Base-by-base conservation (phyloP, 106 monocot genomes). In the Xerophyta viscosa region DNA sequence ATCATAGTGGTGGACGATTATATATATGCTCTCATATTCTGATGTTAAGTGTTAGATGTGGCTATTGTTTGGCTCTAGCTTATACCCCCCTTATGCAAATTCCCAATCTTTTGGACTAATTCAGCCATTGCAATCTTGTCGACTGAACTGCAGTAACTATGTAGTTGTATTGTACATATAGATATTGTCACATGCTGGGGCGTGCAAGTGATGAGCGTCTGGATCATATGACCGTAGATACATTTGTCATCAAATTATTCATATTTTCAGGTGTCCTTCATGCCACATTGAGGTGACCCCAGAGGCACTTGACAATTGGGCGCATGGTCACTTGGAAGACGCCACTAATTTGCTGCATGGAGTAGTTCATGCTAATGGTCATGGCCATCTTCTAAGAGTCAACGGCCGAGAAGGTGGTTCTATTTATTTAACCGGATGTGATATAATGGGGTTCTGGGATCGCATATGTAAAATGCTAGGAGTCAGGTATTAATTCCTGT, bases 391-490 rank as follows among this genome's bases (percentile, higher is more conserved):
- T 58, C 84, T 89, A 0, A 57, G 89, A 37, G 71, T 98, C 4
- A 98, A 98, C 47, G 96, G 96, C 1, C 66, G 71, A 33, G 79
- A 86, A 66, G 89, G 89, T n/a, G 96, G 89, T 0, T 96, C 96
- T 20, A 74, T 41, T 54, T 44, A 58, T 37, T 31, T 98, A 2
- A 74, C 73, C 2, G 89, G 96, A 17, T 52, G 51, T 58, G 81
- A 85, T 37, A 79, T 89, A 3, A 86, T 98, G 89, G 56, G 60
- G 8, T 96, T 96, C 50, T 96, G 96, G 96, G 96, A 89, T 48
- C 84, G 81, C 8, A 39, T 96, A 19, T 96, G 96, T 56, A 76
- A 63, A 48, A 55, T 71, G 65, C 79, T 96, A 19, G 72, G 43
- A 20, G 81, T 96, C 68, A 88, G 94, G 94, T 94, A 69, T 59